Evolutionary conservation across 192 early-diverging fungal genomes (phyloP), one percentile per base, ranked within the genome.

Genomic region (Backusella luteola): DNA sequence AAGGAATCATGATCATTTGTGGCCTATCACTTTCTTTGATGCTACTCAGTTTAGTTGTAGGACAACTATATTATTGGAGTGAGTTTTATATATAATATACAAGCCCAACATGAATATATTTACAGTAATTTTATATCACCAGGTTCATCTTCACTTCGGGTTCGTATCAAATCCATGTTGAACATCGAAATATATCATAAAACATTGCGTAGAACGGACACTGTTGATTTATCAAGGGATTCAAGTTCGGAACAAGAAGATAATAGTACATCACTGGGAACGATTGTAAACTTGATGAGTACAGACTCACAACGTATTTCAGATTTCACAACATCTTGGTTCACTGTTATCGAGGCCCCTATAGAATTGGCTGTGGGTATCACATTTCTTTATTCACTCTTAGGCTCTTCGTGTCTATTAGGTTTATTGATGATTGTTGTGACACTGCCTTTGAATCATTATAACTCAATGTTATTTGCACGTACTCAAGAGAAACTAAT

Each of bases 121-220:
- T 53, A n/a, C 34, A 53, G 14, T 70, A 41, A 8, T 56, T 26
- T 44, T 53, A 9, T 70, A 38, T 69, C 36, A 15, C 29, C 52
- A 79, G 77, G 70, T 56, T 74, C 69, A 38, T 78, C 73, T 26
- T 71, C 77, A 11, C 32, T 82, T n/a, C 77, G 78, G 34, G 73
- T 75, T 26, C 77, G 77, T 7, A 66, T 78, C 12, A 78, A 78
- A 35, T 56, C 73, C 5, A 75, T 78, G 77, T 66, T 77, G 5
- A 82, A 82, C 29, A 78, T 82, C 19, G 91, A 93, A 77, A 79
- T 93, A 1, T 88, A 91, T 39, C 71, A 82, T n/a, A 93, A 91
- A 73, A 88, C 89, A 19, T 81, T 93, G 26, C 84, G 83, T 23
- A 87, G 90, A 26, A 82, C 85, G 77, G 85, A 90, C 79, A 86